A percentile compares a stretch with the other conserved stretches of the same genome.
phyloP scores from a whole-genome alignment of 768 basidiomycete species.

The Trametes cingulata region DNA sequence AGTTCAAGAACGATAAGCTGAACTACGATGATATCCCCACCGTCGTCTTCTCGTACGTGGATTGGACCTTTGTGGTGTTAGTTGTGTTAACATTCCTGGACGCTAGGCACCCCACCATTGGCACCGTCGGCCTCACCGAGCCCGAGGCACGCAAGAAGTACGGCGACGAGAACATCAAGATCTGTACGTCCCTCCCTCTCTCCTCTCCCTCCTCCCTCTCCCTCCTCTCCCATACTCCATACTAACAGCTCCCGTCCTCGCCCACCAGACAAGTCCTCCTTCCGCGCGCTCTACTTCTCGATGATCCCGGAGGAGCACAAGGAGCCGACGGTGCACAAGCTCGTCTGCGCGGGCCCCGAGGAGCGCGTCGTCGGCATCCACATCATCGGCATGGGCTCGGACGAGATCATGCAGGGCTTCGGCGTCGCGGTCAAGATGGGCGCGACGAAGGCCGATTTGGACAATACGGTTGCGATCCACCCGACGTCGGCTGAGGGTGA shows the following conservation, averaged over 20 bases:
- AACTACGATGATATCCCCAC: conserved; percentile 89
- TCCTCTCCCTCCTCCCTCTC: background rate
- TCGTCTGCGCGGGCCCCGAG: conserved; percentile 82
- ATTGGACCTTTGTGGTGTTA: background rate
- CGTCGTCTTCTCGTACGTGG: conserved; percentile 96
- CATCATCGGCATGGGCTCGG: conserved; percentile 87
- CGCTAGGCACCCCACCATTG: conserved; percentile 87
- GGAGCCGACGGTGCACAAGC: conserved; percentile 93
- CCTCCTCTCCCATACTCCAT: background rate
- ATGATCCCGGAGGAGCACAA: conserved; percentile 90
- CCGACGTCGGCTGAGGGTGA: conserved; percentile 83
- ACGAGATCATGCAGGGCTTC: conserved; percentile 96
- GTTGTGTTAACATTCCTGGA: background rate
- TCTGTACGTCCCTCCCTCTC: conserved; percentile 58
- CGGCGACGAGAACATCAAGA: conserved; percentile 84
- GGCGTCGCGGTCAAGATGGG: conserved; percentile 97
- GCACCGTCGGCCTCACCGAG: conserved; percentile 94
- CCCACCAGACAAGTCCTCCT: conserved; percentile 70
- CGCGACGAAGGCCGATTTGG: conserved; percentile 80
- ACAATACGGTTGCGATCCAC: conserved; percentile 90
- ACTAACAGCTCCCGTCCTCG: conserved; percentile 36
- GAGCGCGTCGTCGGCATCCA: conserved; percentile 97
- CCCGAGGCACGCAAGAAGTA: conserved; percentile 86
- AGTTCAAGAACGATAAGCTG: conserved; percentile 87
- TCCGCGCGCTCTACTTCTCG: conserved; percentile 88